Percentiles rank a stretch among this genome's conserved stretches.
phyloP scores from a whole-genome alignment of 176 grass and related monocot genomes.

The Thinopyrum elongatum region DNA sequence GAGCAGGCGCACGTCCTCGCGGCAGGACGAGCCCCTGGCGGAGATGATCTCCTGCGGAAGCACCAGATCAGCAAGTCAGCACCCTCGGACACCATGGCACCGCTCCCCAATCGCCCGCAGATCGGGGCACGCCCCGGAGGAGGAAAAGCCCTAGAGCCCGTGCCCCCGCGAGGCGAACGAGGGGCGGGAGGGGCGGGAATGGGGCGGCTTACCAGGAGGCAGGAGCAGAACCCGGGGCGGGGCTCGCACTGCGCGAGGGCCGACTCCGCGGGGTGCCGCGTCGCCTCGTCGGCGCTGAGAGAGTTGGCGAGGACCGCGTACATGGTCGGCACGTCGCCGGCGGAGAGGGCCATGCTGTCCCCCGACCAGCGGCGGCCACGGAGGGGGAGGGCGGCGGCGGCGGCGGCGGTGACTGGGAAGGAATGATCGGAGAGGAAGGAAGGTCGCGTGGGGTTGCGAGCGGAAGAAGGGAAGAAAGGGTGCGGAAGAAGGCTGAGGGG shows the following conservation, averaged over 20 bases:
- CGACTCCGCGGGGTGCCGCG: constrained; percentile 73
- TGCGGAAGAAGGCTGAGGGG: constrained; percentile 4
- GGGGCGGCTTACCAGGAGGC: constrained; percentile 73
- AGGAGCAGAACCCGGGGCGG: constrained; percentile 91
- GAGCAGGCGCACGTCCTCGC: constrained; percentile 85
- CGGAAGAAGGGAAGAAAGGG: constrained; percentile 12
- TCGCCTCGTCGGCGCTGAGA: constrained; percentile 69
- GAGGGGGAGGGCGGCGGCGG: background rate
- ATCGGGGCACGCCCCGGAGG: background rate
- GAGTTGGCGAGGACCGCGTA: constrained; percentile 88
- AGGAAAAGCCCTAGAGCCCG: constrained; percentile 25
- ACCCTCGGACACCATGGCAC: background rate
- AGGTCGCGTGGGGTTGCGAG: constrained; percentile 16
- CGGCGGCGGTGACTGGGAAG: constrained; percentile 17
- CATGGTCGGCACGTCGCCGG: constrained; percentile 74
- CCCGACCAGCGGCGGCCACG: background rate
- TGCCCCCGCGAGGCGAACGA: background rate
- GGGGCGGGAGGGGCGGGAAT: background rate
- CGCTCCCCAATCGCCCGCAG: background rate
- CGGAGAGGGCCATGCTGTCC: constrained; percentile 73
- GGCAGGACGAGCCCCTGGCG: constrained; percentile 63
- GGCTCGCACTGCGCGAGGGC: constrained; percentile 82
- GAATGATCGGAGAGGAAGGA: constrained; percentile 37
- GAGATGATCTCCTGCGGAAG: constrained; percentile 83
- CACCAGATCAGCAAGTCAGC: constrained; percentile 23